Evolutionary conservation across 176 grass and related monocot genomes (phyloP), one percentile per base, ranked within the genome.

Genomic region (Puccinellia tenuiflora): DNA sequence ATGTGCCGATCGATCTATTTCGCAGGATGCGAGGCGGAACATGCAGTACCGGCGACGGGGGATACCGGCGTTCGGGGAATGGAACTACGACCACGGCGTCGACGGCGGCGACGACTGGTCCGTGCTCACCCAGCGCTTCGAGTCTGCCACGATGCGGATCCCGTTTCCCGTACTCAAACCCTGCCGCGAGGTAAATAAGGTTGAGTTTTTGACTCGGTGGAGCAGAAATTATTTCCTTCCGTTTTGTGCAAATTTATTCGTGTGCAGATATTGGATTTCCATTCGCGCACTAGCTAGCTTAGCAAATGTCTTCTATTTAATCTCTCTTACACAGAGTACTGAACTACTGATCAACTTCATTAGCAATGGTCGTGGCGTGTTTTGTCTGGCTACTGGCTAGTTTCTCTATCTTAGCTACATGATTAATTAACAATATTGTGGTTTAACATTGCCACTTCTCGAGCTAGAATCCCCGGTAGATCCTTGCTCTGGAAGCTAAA

Each of bases 41-140:
- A 9, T 66, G 43, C 67, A 45, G 35, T 42, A 8, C 3, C 3
- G 38, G 31, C 53, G 68, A 31, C 39, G 55, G 40, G 14, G 68
- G 59, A 48, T 76, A 76, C 71, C 82, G 21, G 82, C 82, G 43
- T 76, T 84, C 54, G 72, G 59, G 5, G 59, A 77, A 35, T 66
- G 57, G 82, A 84, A 84, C 72, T 42, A 54, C 31, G 6, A 20
- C 20, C 25, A 31, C 11, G 18, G 7, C 50, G 47, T 7, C 42
- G 21, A 7, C 4, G 30, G 1, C 10, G 25, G 2, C 56, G 54
- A 33, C 21, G 45, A 26, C 43, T 66, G 57, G 72, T 20, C 82
- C 9, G 3, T 76, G 43, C 45, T 52, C 15, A 38, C n/a, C 70
- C 42, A 73, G 30, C 46, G 56, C 30, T 84, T 84, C 15, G 71